Evolutionary conservation across 2,329 filamentous ascomycete genomes (phyloP), one percentile per base, ranked within the genome.

Genomic region (Paracorniculantispora psalliotae): DNA sequence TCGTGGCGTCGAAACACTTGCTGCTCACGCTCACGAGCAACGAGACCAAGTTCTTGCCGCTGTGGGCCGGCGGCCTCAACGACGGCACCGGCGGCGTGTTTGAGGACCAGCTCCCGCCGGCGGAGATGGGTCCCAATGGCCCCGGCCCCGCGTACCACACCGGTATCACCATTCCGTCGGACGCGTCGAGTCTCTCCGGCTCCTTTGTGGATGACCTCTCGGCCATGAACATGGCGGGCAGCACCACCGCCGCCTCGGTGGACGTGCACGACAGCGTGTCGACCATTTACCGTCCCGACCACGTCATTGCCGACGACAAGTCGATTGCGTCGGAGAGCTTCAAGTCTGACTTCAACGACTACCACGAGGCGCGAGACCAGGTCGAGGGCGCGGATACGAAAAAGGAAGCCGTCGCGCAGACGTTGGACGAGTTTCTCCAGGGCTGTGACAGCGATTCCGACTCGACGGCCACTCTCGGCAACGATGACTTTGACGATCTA

Each of bases 1-100:
- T 75, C 26, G 67, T 67, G 15, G 62, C 75, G 3, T 77, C 74
- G 1, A 69, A 72, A 2, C 78, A 82, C 63, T 62, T 82, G 25
- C 68, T 87, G 0, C 75, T 86, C 0, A 78, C 75, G 5, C 75
- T 89, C 1, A 71, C 72, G 0, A 77, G 82, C 3, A 72, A 81
- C 2, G 86, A 90, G 70, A 79, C 82, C 63, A 81, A 81, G 59
- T 89, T 79, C 62, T 74, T 89, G 3, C 86, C 87, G 0, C 72
- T 88, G 4, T 89, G 85, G 85, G 85, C 84, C 0, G 85, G 81
- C 4, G 86, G 75, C 1, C 69, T 73, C 46, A 74, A 83, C 60
- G 80, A 83, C 62, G 77, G 76, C 17, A 80, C 77, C 4, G 79
- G 80, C 23, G 78, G 78, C 6, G 78, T 82, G 1, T 81, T 79